A percentile compares a stretch with the other conserved stretches of the same genome.
Conservation (phyloP, 202 grass and related monocot species). For the Digitaria exilis region DNA sequence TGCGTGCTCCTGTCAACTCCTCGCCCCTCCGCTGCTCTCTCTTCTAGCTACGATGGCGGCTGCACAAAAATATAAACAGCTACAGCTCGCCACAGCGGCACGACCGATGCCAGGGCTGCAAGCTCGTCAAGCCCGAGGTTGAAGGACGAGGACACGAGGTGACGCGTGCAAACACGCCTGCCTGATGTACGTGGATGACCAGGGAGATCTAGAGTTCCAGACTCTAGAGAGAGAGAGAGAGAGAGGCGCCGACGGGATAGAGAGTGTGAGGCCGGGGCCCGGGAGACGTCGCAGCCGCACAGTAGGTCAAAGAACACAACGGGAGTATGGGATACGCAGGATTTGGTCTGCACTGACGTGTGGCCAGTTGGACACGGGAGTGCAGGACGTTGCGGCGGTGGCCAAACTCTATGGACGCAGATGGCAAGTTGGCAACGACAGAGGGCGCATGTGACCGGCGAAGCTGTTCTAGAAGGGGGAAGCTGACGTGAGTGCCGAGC, state of each 20-base stretch:
- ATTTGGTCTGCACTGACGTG: not conserved
- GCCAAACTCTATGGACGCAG: not conserved
- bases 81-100: not conserved
- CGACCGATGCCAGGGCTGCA: not conserved
- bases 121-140: not conserved
- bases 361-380: too few species aligned
- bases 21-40: not conserved
- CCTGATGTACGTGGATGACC: not conserved
- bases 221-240: not conserved
- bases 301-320: not conserved
- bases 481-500: conserved; percentile 30
- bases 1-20: too few species aligned
- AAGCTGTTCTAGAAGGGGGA: not conserved
- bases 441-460: not conserved
- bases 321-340: not conserved
- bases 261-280: too few species aligned
- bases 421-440: not conserved
- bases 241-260: too few species aligned
- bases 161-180: not conserved
- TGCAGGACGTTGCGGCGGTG: not conserved
- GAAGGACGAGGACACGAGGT: not conserved
- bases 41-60: too few species aligned
- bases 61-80: too few species aligned
- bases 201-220: not conserved
- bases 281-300: not conserved